Base-by-base conservation (phyloP, 352 stramenopile species). In the Elongisporangium prolatum region DNA sequence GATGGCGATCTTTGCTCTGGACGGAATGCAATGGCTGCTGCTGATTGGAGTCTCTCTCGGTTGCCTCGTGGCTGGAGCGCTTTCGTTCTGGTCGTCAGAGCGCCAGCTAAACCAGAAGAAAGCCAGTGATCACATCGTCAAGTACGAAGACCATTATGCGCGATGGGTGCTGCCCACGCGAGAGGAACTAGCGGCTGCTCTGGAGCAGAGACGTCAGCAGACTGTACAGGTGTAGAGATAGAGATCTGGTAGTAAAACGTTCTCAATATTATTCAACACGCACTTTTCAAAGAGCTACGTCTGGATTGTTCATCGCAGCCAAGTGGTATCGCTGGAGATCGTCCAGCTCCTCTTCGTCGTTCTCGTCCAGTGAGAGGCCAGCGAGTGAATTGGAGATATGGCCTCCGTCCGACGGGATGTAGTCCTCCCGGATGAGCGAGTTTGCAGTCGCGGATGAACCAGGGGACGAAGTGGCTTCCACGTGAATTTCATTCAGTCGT, bases 371-470 rank as follows among this genome's bases (percentile, higher is more conserved):
- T 21, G 77, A 86, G 0, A 92, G 69, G 49, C 81, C 72, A 48
- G 75, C 70, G 37, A 90, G 53, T 48, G 79, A 80, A 34, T 70
- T 74, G 3, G 68, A 64, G 24, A 90, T 51, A 18, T 84, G 71
- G 17, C 37, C 64, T 10, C 72, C 76, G 40, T 75, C 77, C 1
- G 77, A 84, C 4, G 79, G 75, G 28, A 91, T 89, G 67, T 93
- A 91, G 57, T 91, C 72, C 48, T 93, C 83, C 4, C 87, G 80
- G 53, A 93, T 86, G 25, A 88, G 52, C 14, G 68, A 69, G 52
- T 69, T 72, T 21, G 80, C 71, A 17, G 68, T 79, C 60, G 74
- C 65, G 1, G 77, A 80, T 6, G 54, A 58, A 10, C 72, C 50
- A 1, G 77, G 65, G 13, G 77, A 82, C 21, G 53, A 6, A 9